Evolutionary conservation across 1,139 yeast species (phyloP).

Genomic region (Kodamaea fungicola): DNA sequence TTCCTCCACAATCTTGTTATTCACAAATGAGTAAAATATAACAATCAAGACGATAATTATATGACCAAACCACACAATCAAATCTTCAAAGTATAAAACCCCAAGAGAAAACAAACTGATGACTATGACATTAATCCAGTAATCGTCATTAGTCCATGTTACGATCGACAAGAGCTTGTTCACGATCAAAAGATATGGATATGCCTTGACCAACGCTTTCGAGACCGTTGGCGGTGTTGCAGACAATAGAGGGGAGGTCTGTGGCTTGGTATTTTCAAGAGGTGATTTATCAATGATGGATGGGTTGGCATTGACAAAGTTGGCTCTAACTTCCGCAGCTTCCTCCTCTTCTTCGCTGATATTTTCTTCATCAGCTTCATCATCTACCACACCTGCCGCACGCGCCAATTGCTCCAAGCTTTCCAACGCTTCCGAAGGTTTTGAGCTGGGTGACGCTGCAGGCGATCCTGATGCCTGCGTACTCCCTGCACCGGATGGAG

Average conservation of each 20-base stretch:
- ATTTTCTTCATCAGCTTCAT: conserved; percentile 6
- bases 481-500: background rate
- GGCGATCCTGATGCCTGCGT: background rate
- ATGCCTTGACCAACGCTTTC: conserved; percentile 73
- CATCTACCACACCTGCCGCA: background rate
- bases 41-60: conserved; percentile 64
- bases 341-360: conserved; percentile 12
- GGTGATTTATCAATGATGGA: conserved; percentile 2
- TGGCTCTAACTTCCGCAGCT: conserved; percentile 12
- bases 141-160: conserved; percentile 91
- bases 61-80: conserved; percentile 80
- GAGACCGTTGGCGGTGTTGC: conserved; percentile 92
- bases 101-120: conserved; percentile 54
- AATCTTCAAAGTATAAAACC: conserved; percentile 69
- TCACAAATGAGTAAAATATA: conserved; percentile 62
- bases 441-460: conserved; percentile 1
- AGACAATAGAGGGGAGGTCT: conserved; percentile 62
- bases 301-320: conserved; percentile 10
- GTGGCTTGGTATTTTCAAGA: conserved; percentile 29
- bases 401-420: too few relatives aligned
- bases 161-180: conserved; percentile 67
- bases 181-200: conserved; percentile 74
- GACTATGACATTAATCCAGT: conserved; percentile 68
- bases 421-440: background rate
- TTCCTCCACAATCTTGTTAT: conserved; percentile 47